Evolutionary conservation across 2,329 filamentous ascomycete species (phyloP), one percentile per base, ranked within the genome.

Genomic region (Clonostachys rosea): DNA sequence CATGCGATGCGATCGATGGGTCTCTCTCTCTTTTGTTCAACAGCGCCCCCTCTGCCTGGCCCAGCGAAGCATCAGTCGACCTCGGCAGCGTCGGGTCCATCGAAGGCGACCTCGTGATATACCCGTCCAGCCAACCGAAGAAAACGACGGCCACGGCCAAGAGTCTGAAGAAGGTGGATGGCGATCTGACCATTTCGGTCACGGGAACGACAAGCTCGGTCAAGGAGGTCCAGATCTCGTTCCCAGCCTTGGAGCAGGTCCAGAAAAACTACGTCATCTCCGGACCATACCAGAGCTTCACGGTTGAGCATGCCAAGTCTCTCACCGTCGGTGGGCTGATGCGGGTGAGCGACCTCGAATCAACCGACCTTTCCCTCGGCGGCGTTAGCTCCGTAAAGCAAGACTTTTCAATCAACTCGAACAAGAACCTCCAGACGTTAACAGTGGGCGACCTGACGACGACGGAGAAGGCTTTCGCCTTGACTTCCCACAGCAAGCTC

Each of bases 1-100:
- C 54, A 4, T 60, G 58, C 43, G 53, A 44, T 43, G 50, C 52
- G 10, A 52, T 60, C 40, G 56, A 60, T 42, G 58, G 58, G 24
- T 58, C 58, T 11, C 40, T 60, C 34, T 59, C 58, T 9, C 51
- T 60, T 16, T 54, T 59, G 6, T 52, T 60, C 46, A 51, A 57
- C 42, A 52, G 50, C 40, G 42, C 52, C 18, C 56, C 56, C 3
- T 54, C 54, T 14, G 47, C 52, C 3, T 60, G 58, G 58, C 45
- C 56, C 14, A 53, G 56, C 30, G 47, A 54, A n/a, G 57, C 58
- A 5, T 35, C 54, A 0, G 49, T 60, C 44, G 58, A 60, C 36
- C 50, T 60, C 5, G 58, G 58, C 35, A 48, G 52, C 12, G 41
- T 59, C 9, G 45, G 40, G 6, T 53, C 54, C 14, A 48, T 60